Percentiles rank a stretch among this genome's conserved stretches.
Conservation (phyloP, 1,139 yeast genomes). For the Blastobotrys apis region DNA sequence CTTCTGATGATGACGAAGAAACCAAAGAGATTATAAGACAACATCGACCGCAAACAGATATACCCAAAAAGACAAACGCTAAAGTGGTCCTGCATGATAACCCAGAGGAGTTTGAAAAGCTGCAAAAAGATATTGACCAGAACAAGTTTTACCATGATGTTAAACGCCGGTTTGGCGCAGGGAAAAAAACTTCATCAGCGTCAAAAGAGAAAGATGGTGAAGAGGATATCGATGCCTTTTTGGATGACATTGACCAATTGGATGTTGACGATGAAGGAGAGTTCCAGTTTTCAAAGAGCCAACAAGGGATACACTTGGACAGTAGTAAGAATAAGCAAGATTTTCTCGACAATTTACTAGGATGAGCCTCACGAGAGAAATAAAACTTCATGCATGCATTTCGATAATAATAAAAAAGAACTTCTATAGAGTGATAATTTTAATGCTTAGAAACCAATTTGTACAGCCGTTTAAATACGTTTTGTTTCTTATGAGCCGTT, state of each 20-base stretch:
- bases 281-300: too few relatives aligned
- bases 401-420: too few relatives aligned
- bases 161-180: constrained; percentile 23
- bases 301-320: too few relatives aligned
- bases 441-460: too few relatives aligned
- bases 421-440: too few relatives aligned
- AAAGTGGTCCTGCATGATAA: constrained; percentile 16
- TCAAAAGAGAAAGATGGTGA: constrained; percentile 21
- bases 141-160: constrained; percentile 23
- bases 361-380: neutral
- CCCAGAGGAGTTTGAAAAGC: constrained; percentile 20
- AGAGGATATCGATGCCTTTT: constrained; percentile 31
- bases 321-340: neutral
- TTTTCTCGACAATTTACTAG: constrained; percentile 7
- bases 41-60: constrained; percentile 2
- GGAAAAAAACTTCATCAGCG: constrained; percentile 1
- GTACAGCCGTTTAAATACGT: too few relatives aligned
- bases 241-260: constrained; percentile 23
- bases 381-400: too few relatives aligned
- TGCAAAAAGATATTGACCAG: constrained; percentile 23
- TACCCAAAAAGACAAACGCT: constrained; percentile 3
- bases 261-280: constrained; percentile 5
- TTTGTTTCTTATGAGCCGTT: too few relatives aligned
- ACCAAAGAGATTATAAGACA: constrained; percentile 1
- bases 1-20: constrained; percentile 10